phyloP scores from a whole-genome alignment of 495 filamentous ascomycete genomes.

The Daldinia caldariorum region DNA sequence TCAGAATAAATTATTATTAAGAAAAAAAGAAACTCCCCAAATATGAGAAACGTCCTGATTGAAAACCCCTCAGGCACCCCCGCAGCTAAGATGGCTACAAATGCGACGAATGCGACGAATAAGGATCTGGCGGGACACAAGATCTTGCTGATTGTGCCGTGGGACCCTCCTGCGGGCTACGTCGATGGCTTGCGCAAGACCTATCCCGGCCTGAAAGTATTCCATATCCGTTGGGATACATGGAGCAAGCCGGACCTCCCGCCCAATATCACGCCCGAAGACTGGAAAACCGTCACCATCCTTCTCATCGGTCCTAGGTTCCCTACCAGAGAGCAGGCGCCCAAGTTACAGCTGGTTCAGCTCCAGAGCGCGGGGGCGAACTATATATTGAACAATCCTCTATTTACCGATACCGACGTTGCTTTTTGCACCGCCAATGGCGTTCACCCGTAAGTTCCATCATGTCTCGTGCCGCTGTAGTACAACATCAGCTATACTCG shows the following conservation, averaged over 20 bases:
- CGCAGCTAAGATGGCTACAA: slow-evolving; percentile 10
- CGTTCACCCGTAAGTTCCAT: slow-evolving; percentile 38
- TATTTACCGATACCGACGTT: slow-evolving; percentile 71
- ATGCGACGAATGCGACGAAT: slow-evolving; percentile 35
- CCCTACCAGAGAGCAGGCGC: slow-evolving; percentile 55
- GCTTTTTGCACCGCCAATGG: slow-evolving; percentile 73
- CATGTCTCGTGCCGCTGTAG: not conserved
- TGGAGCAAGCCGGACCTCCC: slow-evolving; percentile 19
- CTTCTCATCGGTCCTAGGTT: slow-evolving; percentile 68
- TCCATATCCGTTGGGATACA: slow-evolving; percentile 31
- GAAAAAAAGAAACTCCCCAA: not conserved
- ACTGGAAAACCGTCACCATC: slow-evolving; percentile 70
- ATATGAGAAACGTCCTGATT: slow-evolving; percentile 34
- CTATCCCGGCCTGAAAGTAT: slow-evolving; percentile 64
- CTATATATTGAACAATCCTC: slow-evolving; percentile 67
- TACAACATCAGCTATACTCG: no score
- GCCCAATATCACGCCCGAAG: slow-evolving; percentile 25
- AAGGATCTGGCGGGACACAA: slow-evolving; percentile 56
- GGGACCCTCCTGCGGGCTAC: slow-evolving; percentile 51
- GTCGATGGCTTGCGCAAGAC: slow-evolving; percentile 56
- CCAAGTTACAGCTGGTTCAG: slow-evolving; percentile 76
- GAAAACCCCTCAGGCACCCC: slow-evolving; percentile 35
- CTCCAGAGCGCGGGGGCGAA: slow-evolving; percentile 80
- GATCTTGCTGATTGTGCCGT: slow-evolving; percentile 59
- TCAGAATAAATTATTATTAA: slow-evolving; percentile 6